phyloP scores from a whole-genome alignment of 441 rosid genomes.

The Corymbia calophylla region DNA sequence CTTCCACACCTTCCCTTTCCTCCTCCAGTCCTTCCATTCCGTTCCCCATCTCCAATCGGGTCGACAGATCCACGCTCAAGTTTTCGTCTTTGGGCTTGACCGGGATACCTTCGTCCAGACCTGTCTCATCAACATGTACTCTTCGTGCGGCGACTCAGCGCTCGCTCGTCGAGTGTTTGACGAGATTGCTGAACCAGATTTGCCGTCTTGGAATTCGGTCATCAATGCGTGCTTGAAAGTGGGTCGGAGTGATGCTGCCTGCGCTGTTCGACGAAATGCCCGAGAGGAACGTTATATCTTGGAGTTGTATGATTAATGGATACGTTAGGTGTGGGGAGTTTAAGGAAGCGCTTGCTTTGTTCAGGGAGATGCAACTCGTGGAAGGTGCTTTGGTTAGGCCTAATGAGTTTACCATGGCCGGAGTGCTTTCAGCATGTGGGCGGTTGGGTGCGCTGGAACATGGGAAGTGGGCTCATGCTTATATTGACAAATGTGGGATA shows the following conservation, averaged over 20 bases:
- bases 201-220: conserved; percentile 4
- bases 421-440: not conserved
- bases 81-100: conserved; percentile 26
- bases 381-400: not conserved
- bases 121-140: conserved; percentile 21
- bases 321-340: not conserved
- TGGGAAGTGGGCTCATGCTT: conserved; percentile 5
- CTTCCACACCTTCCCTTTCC: conserved; percentile 48
- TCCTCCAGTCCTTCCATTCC: conserved; percentile 27
- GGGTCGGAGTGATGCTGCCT: not conserved
- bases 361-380: not conserved
- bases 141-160: not conserved
- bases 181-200: not conserved
- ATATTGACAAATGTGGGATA: not conserved
- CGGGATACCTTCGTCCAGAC: conserved; percentile 28
- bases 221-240: not conserved
- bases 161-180: not conserved
- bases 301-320: conserved; percentile 1
- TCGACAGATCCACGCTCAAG: conserved; percentile 30
- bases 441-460: conserved; percentile 6
- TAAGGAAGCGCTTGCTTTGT: not conserved
- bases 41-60: conserved; percentile 23
- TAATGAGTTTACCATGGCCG: not conserved
- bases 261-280: conserved; percentile 4
- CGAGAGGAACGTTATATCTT: not conserved